These are phyloP conservation scores for Ascocoryne sarcoides DNA, from an alignment of 2,329 filamentous ascomycete genomes.

Conservation along the genomic window DNA sequence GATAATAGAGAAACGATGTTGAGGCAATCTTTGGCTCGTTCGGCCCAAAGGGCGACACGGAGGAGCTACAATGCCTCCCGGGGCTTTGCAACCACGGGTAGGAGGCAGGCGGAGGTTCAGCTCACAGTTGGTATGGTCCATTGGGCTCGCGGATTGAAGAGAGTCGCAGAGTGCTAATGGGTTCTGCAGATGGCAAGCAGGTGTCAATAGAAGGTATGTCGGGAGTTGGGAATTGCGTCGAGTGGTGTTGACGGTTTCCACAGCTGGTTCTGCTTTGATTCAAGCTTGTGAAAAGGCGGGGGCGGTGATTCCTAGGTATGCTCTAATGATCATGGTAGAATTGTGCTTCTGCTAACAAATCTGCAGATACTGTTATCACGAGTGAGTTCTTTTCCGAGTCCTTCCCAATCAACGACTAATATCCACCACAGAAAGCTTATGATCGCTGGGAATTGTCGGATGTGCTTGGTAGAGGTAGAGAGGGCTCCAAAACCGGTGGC, in stretches of 20 bases:
- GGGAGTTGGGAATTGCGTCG: slow-evolving; percentile 11
- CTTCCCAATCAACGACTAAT: slow-evolving; percentile 15
- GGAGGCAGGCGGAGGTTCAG: slow-evolving; percentile 84
- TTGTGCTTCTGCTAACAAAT: slow-evolving; percentile 23
- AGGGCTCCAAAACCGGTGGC: slow-evolving; percentile 92
- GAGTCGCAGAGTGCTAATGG: slow-evolving; percentile 25
- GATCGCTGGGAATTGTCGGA: slow-evolving; percentile 99
- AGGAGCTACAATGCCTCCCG: slow-evolving; percentile 55
- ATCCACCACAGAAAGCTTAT: slow-evolving; percentile 67
- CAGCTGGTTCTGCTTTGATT: slow-evolving; percentile 93
- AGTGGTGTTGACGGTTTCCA: slow-evolving; percentile 32
- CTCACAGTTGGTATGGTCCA: slow-evolving; percentile 75
- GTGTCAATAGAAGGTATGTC: slow-evolving; percentile 86
- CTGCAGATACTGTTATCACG: slow-evolving; percentile 92
- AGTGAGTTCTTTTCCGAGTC: slow-evolving; percentile 47
- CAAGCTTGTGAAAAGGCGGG: slow-evolving; percentile 99
- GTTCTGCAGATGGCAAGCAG: slow-evolving; percentile 79
- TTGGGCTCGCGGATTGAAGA: slow-evolving; percentile 13
- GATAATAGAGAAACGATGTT: slow-evolving; percentile 59
- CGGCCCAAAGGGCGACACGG: slow-evolving; percentile 57
- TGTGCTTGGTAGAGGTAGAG: slow-evolving; percentile 99
- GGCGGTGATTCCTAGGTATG: slow-evolving; percentile 73
- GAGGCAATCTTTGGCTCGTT: slow-evolving; percentile 58
- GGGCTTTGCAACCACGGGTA: slow-evolving; percentile 72
- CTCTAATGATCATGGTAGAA: slow-evolving; percentile 4